Evolutionary conservation across 495 filamentous ascomycete species (phyloP).

Genomic region (Tuber melanosporum): DNA sequence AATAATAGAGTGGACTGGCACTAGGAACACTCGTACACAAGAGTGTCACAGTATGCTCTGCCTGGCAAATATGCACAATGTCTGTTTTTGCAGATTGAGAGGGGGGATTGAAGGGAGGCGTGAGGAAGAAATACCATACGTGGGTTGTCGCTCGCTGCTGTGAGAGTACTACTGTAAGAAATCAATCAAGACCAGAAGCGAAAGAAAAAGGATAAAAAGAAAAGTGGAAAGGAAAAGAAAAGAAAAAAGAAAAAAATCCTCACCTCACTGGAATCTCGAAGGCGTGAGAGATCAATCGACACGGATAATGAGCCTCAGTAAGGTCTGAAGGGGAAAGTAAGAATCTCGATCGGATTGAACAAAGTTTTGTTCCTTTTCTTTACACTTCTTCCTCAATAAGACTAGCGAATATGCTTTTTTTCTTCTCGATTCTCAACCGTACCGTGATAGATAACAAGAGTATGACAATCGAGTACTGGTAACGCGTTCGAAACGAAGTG

Average conservation of each 20-base stretch:
- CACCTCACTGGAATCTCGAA: not conserved
- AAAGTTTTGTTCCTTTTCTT: not conserved
- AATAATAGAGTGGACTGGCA: not conserved
- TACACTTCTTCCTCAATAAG: not conserved
- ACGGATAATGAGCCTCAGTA: not conserved
- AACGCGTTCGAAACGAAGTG: slow-evolving; percentile 1
- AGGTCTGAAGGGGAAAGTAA: not conserved
- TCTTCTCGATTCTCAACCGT: not conserved
- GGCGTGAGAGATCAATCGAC: slow-evolving; percentile 1
- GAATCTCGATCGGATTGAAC: not conserved
- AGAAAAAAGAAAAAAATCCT: slow-evolving; percentile 14
- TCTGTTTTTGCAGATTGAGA: slow-evolving; percentile 24
- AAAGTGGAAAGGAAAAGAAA: slow-evolving; percentile 20
- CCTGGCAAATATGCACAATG: slow-evolving; percentile 30
- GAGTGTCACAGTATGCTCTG: not conserved
- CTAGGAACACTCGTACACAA: not conserved
- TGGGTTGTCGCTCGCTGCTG: slow-evolving; percentile 17
- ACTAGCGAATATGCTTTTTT: not conserved
- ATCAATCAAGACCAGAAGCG: slow-evolving; percentile 3
- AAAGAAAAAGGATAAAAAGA: slow-evolving; percentile 7
- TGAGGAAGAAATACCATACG: slow-evolving; percentile 14
- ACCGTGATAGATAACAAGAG: not conserved
- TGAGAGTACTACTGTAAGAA: slow-evolving; percentile 10
- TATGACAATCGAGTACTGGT: not conserved
- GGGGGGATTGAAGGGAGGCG: slow-evolving; percentile 1